phyloP scores from a whole-genome alignment of 225 moss, liverwort and hornwort genomes.

The Asterella californica region DNA sequence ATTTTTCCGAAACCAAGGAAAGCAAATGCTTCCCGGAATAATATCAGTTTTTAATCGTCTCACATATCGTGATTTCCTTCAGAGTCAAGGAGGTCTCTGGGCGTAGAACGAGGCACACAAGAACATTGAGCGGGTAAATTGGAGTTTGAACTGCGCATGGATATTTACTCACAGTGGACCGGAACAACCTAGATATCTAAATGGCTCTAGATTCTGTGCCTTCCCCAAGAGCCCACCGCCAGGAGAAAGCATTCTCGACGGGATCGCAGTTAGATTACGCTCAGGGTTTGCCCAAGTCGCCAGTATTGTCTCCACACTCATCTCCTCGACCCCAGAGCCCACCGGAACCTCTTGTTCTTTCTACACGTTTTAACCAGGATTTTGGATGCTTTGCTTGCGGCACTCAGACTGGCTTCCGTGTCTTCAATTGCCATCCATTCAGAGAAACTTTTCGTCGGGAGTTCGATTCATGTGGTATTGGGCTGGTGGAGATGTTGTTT shows the following conservation, averaged over 20 bases:
- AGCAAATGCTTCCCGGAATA: background rate
- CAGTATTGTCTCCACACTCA: slow-evolving; percentile 12
- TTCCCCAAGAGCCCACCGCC: slow-evolving; percentile 10
- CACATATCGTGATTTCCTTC: background rate
- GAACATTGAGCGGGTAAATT: background rate
- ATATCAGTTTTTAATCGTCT: background rate
- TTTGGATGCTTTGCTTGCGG: slow-evolving; percentile 48
- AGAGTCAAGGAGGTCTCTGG: background rate
- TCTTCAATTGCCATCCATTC: slow-evolving; percentile 42
- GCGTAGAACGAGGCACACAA: background rate
- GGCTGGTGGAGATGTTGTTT: slow-evolving; percentile 62
- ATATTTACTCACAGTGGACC: slow-evolving; percentile 7
- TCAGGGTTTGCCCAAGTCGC: slow-evolving; percentile 16
- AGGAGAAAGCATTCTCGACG: slow-evolving; percentile 18
- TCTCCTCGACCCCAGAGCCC: slow-evolving; percentile 20
- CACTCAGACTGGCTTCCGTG: slow-evolving; percentile 58
- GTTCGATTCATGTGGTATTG: slow-evolving; percentile 42
- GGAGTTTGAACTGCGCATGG: slow-evolving; percentile 15
- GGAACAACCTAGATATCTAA: background rate
- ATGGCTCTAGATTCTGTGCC: slow-evolving; percentile 29
- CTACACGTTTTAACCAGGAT: slow-evolving; percentile 54
- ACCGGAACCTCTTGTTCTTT: slow-evolving; percentile 21
- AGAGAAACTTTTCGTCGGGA: slow-evolving; percentile 34
- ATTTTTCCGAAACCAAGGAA: background rate
- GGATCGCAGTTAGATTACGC: slow-evolving; percentile 20